Evolutionary conservation across 108 stramenopile genomes (phyloP).

Genomic region (Phaeodactylum tricornutum): DNA sequence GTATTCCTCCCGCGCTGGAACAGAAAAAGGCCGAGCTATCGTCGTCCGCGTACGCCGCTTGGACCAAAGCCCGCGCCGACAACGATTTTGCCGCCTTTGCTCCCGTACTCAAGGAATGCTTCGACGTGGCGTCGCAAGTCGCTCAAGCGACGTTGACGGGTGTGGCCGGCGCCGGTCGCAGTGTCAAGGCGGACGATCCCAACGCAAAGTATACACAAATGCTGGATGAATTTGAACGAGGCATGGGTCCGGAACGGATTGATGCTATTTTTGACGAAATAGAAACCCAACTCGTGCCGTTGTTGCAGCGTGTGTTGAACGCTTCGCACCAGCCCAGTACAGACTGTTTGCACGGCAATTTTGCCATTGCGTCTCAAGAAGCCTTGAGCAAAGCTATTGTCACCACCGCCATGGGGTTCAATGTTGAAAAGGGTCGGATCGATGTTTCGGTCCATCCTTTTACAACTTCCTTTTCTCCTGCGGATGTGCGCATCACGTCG

Average conservation of each 20-base stretch:
- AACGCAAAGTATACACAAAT: slow-evolving; percentile 14
- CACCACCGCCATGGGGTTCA: slow-evolving; percentile 61
- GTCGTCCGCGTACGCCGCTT: slow-evolving; percentile 42
- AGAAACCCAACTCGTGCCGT: slow-evolving; percentile 51
- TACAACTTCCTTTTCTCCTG: slow-evolving; percentile 50
- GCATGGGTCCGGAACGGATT: slow-evolving; percentile 60
- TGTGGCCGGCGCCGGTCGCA: neutral
- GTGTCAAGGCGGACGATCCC: slow-evolving; percentile 5
- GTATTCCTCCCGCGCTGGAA: slow-evolving; percentile 48
- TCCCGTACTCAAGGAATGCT: slow-evolving; percentile 39
- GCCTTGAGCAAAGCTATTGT: slow-evolving; percentile 46
- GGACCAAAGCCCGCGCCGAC: slow-evolving; percentile 54
- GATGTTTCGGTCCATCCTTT: slow-evolving; percentile 91
- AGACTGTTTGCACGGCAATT: slow-evolving; percentile 25
- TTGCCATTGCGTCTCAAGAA: slow-evolving; percentile 48
- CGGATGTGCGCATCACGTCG: slow-evolving; percentile 87
- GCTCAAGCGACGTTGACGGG: slow-evolving; percentile 34
- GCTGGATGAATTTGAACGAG: slow-evolving; percentile 55
- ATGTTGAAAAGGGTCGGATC: slow-evolving; percentile 53
- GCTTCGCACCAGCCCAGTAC: slow-evolving; percentile 19
- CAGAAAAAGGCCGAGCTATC: slow-evolving; percentile 42
- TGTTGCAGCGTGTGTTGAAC: slow-evolving; percentile 48
- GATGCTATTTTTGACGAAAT: slow-evolving; percentile 70
- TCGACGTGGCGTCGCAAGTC: slow-evolving; percentile 45
- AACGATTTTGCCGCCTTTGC: slow-evolving; percentile 53